A percentile compares a stretch with the other conserved stretches of the same genome.
phyloP scores from a whole-genome alignment of 139 green algal species.

The Monoraphidium neglectum region DNA sequence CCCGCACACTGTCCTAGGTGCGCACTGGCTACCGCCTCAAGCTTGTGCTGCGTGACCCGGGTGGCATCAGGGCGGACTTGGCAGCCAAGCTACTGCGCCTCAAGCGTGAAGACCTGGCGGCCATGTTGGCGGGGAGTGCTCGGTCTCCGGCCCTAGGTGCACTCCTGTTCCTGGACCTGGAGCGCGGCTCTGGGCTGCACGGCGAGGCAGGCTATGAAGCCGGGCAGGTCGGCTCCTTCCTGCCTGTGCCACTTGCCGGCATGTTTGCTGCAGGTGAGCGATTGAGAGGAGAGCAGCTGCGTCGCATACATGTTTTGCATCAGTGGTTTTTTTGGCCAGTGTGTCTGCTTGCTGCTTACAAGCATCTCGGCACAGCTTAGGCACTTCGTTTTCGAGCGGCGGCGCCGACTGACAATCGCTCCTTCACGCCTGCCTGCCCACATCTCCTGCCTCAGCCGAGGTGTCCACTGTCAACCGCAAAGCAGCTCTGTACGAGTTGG shows the following conservation, averaged over 20 bases:
- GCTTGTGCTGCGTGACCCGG: conserved; percentile 25
- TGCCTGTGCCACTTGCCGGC: conserved; percentile 19
- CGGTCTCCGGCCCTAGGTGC: conserved; percentile 3
- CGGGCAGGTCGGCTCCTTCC: conserved; percentile 6
- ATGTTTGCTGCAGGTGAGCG: neutral
- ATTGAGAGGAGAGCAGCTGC: too few species aligned
- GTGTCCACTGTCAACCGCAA: conserved; percentile 22
- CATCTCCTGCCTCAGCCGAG: neutral
- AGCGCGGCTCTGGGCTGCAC: conserved; percentile 12
- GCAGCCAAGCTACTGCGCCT: conserved; percentile 9
- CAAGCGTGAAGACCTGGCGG: conserved; percentile 27
- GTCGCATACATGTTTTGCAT: too few species aligned
- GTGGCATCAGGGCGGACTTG: conserved; percentile 20
- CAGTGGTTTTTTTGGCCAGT: neutral
- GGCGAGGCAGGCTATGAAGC: conserved; percentile 9
- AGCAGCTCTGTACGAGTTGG: conserved; percentile 25
- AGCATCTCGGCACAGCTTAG: too few species aligned
- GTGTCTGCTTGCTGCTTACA: neutral
- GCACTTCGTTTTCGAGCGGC: too few species aligned
- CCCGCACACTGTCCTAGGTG: too few species aligned
- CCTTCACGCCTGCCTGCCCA: too few species aligned
- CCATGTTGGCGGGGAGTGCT: neutral
- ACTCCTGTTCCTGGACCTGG: conserved; percentile 25
- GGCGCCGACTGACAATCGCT: too few species aligned
- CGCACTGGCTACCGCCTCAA: conserved; percentile 22